Base-by-base conservation (phyloP, 805 yeast genomes). In the Priceomyces fermenticarens region DNA sequence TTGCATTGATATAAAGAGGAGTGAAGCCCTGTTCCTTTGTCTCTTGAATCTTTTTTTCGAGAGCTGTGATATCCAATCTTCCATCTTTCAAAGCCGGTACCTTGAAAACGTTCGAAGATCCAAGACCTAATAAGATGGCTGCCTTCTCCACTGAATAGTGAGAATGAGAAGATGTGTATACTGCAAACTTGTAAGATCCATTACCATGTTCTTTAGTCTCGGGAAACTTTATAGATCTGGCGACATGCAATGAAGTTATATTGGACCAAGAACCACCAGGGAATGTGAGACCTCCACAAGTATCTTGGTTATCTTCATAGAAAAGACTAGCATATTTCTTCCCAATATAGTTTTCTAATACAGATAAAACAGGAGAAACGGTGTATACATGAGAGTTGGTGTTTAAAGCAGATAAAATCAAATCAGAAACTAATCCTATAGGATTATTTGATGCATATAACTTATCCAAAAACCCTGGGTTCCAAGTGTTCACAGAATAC, bases 221-320 rank as follows among this genome's bases (percentile, higher is more conserved):
- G 0, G 95, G 95, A 53, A 54, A 83, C 45, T 73, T 58, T 30
- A 73, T 62, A 32, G 84, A 70, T 50, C 95, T 68, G 0, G 96
- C 96, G 55, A 68, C 80, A 47, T 85, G 90, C 63, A 88, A 54
- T 43, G 87, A 77, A 2, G 93, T 87, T 39, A 84, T 75, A 59
- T 87, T 87, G 6, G 95, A 85, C 82, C 89, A 87, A 3, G 91
- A 83, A 0, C 96, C 96, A 13, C 96, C 96, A 14, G 88, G 76
- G 57, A 87, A 85, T 0, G 96, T 88, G 49, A 88, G 65, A 0
- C 96, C 96, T 17, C 95, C 96, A 34, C 90, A 77, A 26, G 68
- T 65, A 2, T 64, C 64, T 4, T 74, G 75, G 16, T 49, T 48
- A 29, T 55, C 40, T 12, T 44, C 52, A 51, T 73, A 85, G 61